Conservation (phyloP, 176 grass and related monocot genomes). For the Urochloa ruziziensis region DNA sequence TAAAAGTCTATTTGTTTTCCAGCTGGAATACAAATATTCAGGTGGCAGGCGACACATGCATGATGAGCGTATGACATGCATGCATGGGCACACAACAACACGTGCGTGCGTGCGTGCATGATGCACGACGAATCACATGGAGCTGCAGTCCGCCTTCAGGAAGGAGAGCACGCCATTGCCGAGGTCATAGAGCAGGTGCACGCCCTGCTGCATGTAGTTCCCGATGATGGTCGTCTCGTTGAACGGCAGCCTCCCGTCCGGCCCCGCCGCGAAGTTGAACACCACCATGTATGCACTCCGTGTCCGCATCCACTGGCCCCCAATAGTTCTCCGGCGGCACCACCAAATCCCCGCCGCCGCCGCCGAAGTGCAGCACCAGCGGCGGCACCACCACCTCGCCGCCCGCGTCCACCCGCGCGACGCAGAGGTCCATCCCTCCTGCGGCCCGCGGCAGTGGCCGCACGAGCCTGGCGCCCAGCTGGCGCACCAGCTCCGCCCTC, state of each 20-base stretch:
- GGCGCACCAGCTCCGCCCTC: neutral
- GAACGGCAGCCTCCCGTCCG: neutral
- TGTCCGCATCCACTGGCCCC: neutral
- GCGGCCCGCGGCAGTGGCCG: neutral
- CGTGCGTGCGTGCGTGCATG: no score
- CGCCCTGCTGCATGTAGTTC: slow-evolving; percentile 21
- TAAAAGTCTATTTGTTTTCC: no score
- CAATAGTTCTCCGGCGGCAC: slow-evolving; percentile 13
- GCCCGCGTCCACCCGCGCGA: neutral
- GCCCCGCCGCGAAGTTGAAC: neutral
- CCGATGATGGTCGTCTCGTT: neutral
- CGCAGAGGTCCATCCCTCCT: neutral
- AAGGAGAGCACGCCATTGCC: slow-evolving; percentile 6
- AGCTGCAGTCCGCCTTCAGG: neutral
- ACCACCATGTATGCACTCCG: neutral
- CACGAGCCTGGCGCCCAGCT: neutral
- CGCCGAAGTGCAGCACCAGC: neutral
- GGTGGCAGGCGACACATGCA: no score
- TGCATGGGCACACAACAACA: no score
- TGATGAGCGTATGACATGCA: no score
- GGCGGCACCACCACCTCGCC: neutral
- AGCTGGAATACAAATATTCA: no score
- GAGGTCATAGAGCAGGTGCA: slow-evolving; percentile 25
- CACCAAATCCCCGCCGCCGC: neutral
- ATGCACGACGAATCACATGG: no score